Conservation (phyloP, 1,284 basidiomycete genomes). For the Sphagnurus paluster region DNA sequence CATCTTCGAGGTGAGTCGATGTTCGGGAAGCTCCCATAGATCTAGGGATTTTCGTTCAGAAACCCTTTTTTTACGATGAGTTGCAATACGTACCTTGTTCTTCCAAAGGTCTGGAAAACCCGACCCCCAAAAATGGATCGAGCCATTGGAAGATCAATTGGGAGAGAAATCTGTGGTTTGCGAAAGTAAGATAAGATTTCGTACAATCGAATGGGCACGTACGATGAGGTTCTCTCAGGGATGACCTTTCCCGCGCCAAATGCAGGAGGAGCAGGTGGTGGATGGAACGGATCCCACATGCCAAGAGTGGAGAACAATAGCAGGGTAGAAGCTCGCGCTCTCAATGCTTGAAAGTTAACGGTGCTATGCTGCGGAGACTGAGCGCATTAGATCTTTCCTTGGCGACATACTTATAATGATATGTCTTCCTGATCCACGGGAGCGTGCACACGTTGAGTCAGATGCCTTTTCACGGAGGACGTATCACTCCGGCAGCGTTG, state of each 20-base stretch:
- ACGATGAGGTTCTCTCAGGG: slow-evolving; percentile 26
- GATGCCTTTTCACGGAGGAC: no score
- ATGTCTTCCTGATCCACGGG: no score
- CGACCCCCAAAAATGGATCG: slow-evolving; percentile 37
- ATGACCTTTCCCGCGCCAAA: slow-evolving; percentile 23
- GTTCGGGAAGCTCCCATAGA: slow-evolving; percentile 18
- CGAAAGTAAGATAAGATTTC: neutral
- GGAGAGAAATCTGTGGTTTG: slow-evolving; percentile 31
- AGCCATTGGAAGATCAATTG: slow-evolving; percentile 40
- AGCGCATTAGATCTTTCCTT: no score
- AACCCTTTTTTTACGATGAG: neutral
- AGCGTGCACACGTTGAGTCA: no score
- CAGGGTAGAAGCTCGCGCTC: no score
- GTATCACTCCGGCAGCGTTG: no score
- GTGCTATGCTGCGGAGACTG: no score
- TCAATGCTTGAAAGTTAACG: no score
- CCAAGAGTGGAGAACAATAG: no score
- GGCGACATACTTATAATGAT: no score
- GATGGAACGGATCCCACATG: slow-evolving; percentile 23
- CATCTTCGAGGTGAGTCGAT: slow-evolving; percentile 12
- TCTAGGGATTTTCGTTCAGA: slow-evolving; percentile 6
- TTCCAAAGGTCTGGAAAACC: slow-evolving; percentile 41
- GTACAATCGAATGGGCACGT: slow-evolving; percentile 6
- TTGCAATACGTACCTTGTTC: slow-evolving; percentile 33
- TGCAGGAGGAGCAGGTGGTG: slow-evolving; percentile 22